Evolutionary conservation across 306 rosid genomes (phyloP).

Genomic region (Cucurbita maxima): DNA sequence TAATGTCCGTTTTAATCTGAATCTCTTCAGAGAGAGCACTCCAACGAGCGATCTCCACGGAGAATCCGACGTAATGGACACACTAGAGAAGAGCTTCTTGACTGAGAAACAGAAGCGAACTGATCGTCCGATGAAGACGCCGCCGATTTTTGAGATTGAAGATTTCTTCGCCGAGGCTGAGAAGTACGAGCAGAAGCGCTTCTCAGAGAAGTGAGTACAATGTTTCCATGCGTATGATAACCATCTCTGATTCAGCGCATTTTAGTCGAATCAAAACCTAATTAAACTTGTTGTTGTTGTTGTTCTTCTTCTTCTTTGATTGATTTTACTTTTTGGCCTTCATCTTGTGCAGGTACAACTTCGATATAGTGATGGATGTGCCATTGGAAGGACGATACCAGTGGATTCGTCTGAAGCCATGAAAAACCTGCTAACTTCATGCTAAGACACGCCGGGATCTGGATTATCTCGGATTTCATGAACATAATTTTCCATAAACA

Average conservation of each 20-base stretch:
- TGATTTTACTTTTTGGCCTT: background rate
- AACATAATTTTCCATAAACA: background rate
- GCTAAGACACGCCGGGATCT: background rate
- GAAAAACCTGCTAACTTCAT: conserved; percentile 1
- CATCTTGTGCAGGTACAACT: conserved; percentile 65
- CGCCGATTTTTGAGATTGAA: conserved; percentile 54
- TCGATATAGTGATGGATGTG: conserved; percentile 59
- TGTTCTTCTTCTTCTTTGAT: conserved; percentile 5
- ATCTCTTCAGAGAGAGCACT: conserved; percentile 17
- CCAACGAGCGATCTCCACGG: conserved; percentile 30
- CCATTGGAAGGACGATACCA: conserved; percentile 85
- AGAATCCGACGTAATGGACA: conserved; percentile 27
- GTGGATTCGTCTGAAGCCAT: conserved; percentile 71
- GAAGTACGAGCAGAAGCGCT: conserved; percentile 55
- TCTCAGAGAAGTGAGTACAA: conserved; percentile 56
- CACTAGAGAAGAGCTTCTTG: conserved; percentile 3
- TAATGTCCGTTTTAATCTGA: background rate
- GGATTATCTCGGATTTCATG: background rate
- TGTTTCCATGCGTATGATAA: conserved; percentile 25
- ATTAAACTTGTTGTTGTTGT: conserved; percentile 50
- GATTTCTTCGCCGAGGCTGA: conserved; percentile 71
- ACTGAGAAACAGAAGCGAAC: conserved; percentile 3
- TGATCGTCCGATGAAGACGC: conserved; percentile 6
- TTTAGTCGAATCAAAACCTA: conserved; percentile 34
- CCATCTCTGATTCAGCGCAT: conserved; percentile 17